phyloP scores from a whole-genome alignment of 2,329 filamentous ascomycete genomes.

The Alternaria ethzedia region DNA sequence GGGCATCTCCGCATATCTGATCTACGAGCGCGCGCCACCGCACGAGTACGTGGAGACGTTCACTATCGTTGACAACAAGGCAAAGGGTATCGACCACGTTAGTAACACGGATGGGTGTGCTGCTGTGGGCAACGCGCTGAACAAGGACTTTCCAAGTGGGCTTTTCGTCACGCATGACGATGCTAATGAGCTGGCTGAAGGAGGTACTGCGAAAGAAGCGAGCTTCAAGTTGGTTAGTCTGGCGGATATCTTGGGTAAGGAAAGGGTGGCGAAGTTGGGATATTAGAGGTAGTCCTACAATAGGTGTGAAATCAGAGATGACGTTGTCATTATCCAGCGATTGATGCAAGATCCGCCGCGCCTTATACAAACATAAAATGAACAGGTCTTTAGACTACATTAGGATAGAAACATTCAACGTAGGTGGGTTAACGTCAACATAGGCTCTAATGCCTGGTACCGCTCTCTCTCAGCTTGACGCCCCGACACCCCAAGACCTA shows the following conservation, averaged over 20 bases:
- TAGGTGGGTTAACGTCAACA: neutral
- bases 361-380: neutral
- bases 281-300: slow-evolving; percentile 15
- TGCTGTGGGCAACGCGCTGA: slow-evolving; percentile 55
- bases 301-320: neutral
- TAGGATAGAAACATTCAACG: neutral
- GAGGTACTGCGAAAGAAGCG: slow-evolving; percentile 55
- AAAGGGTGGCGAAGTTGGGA: slow-evolving; percentile 24
- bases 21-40: slow-evolving; percentile 58
- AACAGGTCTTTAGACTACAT: neutral
- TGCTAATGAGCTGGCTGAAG: slow-evolving; percentile 57
- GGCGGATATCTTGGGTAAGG: slow-evolving; percentile 34
- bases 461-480: neutral
- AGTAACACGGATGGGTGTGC: slow-evolving; percentile 62
- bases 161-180: slow-evolving; percentile 62
- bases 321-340: neutral
- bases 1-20: slow-evolving; percentile 60
- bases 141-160: slow-evolving; percentile 47
- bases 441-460: too few relatives aligned
- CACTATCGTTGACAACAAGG: slow-evolving; percentile 52
- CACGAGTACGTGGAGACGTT: slow-evolving; percentile 60
- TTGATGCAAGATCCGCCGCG: neutral
- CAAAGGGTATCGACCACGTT: slow-evolving; percentile 57
- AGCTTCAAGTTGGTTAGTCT: slow-evolving; percentile 58
- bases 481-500: neutral